Base-by-base conservation (phyloP, 2,329 filamentous ascomycete genomes). In the Exophiala alcalophila region DNA sequence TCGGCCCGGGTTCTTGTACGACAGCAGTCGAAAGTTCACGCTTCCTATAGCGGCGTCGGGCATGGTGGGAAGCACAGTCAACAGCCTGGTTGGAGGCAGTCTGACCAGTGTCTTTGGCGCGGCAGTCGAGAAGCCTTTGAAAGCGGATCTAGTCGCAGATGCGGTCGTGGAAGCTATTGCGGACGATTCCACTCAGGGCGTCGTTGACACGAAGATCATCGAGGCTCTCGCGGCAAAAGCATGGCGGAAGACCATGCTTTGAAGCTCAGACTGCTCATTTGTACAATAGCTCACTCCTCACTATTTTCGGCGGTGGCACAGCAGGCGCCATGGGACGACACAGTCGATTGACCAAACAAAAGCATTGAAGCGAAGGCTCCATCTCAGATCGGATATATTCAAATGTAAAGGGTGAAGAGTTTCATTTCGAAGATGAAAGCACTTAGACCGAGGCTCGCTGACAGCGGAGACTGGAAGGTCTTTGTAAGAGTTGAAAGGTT, bases 181-280 rank as follows among this genome's bases (percentile, higher is more conserved):
- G 35, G 85, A 95, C 56, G 80, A 84, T 27, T 67, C 68, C 0
- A 76, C 87, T 0, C 81, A 76, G 45, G 92, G 92, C 0, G 80
- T 83, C 0, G 76, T 97, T 1, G 88, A 91, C 60, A 79, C 85
- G 3, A 74, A 80, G 38, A 76, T 86, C 63, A 91, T 98, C 53
- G 87, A 95, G 63, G 77, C 80, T 53, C 66, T 97, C 56, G 89
- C 86, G 8, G 83, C 76, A 47, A 85, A 83, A 61, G 83, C 81
- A 3, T 97, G 92, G 92, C 83, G 92, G 61, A 89, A 84, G 65
- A 81, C 77, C 12, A 97, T 98, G 92, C 65, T 94, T 56, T 96
- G 39, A 47, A 19, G 12, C 27, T 8, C 5, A 18, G 16, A 21
- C 23, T 23, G 12, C 16, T n/a, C 5, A 23, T 24, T 19, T 40